Evolutionary conservation across 306 rosid species (phyloP).

Genomic region (Cucurbita moschata): DNA sequence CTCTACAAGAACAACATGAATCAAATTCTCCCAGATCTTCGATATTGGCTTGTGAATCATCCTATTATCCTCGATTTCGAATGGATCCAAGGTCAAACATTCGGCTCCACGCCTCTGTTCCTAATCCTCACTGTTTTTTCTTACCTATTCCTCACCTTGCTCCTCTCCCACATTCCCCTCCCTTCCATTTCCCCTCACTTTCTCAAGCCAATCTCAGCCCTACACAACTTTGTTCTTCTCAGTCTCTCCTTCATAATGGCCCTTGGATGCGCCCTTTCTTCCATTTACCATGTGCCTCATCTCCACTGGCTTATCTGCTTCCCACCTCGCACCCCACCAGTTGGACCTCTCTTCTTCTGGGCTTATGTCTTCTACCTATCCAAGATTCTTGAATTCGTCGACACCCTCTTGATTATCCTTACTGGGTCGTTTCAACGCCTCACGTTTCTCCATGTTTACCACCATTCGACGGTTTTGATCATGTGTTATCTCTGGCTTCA

Average conservation of each 20-base stretch:
- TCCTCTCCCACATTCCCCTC: slow-evolving; percentile 26
- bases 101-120: slow-evolving; percentile 32
- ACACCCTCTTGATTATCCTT: slow-evolving; percentile 59
- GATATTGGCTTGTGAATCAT: slow-evolving; percentile 47
- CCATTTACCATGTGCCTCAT: slow-evolving; percentile 14
- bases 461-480: slow-evolving; percentile 63
- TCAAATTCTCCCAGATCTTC: slow-evolving; percentile 12
- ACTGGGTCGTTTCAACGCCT: slow-evolving; percentile 42
- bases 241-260: slow-evolving; percentile 37
- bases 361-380: slow-evolving; percentile 88
- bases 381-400: slow-evolving; percentile 56
- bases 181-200: slow-evolving; percentile 14
- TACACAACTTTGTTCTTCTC: slow-evolving; percentile 50
- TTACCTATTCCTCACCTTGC: slow-evolving; percentile 41
- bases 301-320: slow-evolving; percentile 35
- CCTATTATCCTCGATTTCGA: slow-evolving; percentile 44
- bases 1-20: not conserved
- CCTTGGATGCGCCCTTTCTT: slow-evolving; percentile 36
- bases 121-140: slow-evolving; percentile 20
- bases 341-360: slow-evolving; percentile 91
- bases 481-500: slow-evolving; percentile 73
- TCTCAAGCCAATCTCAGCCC: slow-evolving; percentile 30
- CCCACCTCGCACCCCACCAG: slow-evolving; percentile 33
- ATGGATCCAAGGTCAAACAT: slow-evolving; percentile 45
- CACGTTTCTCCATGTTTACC: slow-evolving; percentile 87